Percentiles rank a stretch among this genome's conserved stretches.
These are phyloP conservation scores for Emergomyces africanus DNA, from an alignment of 2,329 filamentous ascomycete species.

Conservation along the genomic window DNA sequence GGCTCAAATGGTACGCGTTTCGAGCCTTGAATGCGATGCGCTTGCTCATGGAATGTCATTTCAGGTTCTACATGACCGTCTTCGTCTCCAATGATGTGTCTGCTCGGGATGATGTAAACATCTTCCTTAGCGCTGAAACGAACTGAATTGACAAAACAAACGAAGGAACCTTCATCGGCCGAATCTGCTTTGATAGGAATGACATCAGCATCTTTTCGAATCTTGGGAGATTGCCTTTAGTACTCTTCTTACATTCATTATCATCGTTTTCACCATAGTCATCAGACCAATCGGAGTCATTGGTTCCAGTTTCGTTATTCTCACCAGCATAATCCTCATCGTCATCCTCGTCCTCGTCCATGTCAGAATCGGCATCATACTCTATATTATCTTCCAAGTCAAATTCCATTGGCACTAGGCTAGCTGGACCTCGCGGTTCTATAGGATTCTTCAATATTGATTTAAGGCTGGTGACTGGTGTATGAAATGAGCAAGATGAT, in stretches of 20 bases:
- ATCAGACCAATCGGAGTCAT: slow-evolving; percentile 2
- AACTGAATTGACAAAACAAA: slow-evolving; percentile 9
- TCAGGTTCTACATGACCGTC: neutral
- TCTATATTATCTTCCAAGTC: neutral
- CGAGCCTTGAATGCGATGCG: slow-evolving; percentile 21
- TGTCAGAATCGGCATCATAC: neutral
- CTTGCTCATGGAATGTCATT: slow-evolving; percentile 31
- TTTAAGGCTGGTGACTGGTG: neutral
- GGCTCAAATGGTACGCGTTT: slow-evolving; percentile 12
- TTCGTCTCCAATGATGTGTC: neutral
- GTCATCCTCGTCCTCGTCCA: slow-evolving; percentile 1
- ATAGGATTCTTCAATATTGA: slow-evolving; percentile 1
- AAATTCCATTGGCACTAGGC: neutral
- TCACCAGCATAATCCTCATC: neutral
- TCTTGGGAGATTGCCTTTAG: neutral
- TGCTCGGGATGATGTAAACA: neutral
- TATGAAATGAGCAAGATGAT: neutral
- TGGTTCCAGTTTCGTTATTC: neutral
- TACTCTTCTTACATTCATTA: neutral
- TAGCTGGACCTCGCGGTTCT: neutral
- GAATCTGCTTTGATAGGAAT: neutral
- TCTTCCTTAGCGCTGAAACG: slow-evolving; percentile 1
- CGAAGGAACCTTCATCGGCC: slow-evolving; percentile 7
- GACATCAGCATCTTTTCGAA: neutral
- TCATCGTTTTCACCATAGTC: slow-evolving; percentile 7